A percentile compares a stretch with the other conserved stretches of the same genome.
Conservation (phyloP, 306 rosid species). For the Oxytropis ochrocephala region DNA sequence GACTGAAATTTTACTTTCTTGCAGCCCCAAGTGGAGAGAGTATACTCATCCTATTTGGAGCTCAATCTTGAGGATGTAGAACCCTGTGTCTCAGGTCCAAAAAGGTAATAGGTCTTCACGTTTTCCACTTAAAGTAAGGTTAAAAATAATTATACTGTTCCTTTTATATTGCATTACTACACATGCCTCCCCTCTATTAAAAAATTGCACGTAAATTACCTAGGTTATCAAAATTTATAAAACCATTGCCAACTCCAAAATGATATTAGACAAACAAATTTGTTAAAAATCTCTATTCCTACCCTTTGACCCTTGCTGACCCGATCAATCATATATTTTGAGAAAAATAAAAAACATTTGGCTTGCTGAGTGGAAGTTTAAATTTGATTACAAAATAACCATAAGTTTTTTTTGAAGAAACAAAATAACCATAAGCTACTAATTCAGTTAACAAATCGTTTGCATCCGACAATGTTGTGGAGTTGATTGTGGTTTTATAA, state of each 20-base stretch:
- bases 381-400: neutral
- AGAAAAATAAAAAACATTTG: conserved; percentile 8
- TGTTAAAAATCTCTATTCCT: conserved; percentile 4
- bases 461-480: neutral
- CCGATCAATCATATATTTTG: conserved; percentile 4
- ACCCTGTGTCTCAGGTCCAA: conserved; percentile 94
- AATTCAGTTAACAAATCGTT: neutral
- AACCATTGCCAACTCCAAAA: neutral
- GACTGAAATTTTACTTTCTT: conserved; percentile 26
- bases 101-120: conserved; percentile 52
- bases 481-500: neutral
- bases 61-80: conserved; percentile 77
- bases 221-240: neutral
- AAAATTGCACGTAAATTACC: neutral
- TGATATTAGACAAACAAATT: neutral
- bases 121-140: neutral
- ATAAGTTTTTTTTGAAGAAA: no score
- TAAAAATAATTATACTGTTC: neutral
- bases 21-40: conserved; percentile 80
- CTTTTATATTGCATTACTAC: neutral
- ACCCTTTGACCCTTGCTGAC: conserved; percentile 3
- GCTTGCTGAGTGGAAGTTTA: neutral
- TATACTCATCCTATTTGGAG: conserved; percentile 74
- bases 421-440: neutral
- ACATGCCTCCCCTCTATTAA: neutral